A percentile compares a stretch with the other conserved stretches of the same genome.
Evolutionary conservation across 257 asterid genomes (phyloP).

Genomic region (Solanum ossicruentum): DNA sequence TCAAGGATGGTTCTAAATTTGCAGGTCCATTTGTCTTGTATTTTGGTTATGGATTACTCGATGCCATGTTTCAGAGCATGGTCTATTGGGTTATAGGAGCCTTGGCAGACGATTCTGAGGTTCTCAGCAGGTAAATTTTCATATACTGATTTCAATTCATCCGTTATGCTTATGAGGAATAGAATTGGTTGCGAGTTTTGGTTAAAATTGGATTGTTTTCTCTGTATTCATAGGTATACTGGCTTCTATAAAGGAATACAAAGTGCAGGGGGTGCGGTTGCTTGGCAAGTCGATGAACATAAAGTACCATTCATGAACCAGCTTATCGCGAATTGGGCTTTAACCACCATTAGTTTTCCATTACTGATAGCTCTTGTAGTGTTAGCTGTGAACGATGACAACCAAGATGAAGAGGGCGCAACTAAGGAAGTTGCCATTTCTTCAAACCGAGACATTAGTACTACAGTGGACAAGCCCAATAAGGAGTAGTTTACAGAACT

Average conservation of each 20-base stretch:
- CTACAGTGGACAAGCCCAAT: not conserved
- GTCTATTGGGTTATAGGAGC: slow-evolving; percentile 90
- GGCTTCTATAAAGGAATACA: slow-evolving; percentile 68
- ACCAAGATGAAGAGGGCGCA: slow-evolving; percentile 11
- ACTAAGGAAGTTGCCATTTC: not conserved
- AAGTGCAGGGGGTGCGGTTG: slow-evolving; percentile 67
- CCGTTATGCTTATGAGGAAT: not conserved
- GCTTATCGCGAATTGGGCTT: slow-evolving; percentile 39
- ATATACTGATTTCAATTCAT: not conserved
- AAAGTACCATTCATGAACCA: slow-evolving; percentile 30
- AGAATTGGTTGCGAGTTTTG: too few species aligned
- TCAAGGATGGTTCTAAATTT: slow-evolving; percentile 56
- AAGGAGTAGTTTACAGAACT: not conserved
- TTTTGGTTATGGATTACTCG: slow-evolving; percentile 79
- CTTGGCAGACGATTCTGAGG: slow-evolving; percentile 76
- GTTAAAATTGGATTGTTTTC: not conserved
- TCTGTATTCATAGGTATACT: slow-evolving; percentile 16
- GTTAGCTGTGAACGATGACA: slow-evolving; percentile 42
- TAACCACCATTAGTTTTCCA: slow-evolving; percentile 46
- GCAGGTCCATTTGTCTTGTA: slow-evolving; percentile 84
- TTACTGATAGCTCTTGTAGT: slow-evolving; percentile 33
- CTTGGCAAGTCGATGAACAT: slow-evolving; percentile 58
- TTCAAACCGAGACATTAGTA: not conserved
- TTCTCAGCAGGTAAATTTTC: slow-evolving; percentile 62
- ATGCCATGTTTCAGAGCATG: slow-evolving; percentile 93